Base-by-base conservation (phyloP, 331 rosid species). In the Spiraea crenata region DNA sequence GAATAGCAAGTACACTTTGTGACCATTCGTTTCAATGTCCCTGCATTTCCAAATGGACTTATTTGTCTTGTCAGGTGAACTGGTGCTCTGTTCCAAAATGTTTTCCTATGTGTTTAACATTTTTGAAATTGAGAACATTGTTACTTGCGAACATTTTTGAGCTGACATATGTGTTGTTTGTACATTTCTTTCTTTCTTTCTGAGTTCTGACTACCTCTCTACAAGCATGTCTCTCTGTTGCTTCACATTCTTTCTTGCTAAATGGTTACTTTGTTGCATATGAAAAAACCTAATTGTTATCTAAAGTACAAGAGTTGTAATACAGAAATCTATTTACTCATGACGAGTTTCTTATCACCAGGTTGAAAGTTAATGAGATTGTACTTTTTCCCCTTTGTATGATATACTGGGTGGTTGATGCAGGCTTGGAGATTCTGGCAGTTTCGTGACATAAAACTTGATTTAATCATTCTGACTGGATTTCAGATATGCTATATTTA, bases 21-120 rank as follows among this genome's bases (percentile, higher is more conserved):
- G 99, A 91, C 75, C 99, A 91, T 84, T 91, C 97, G 4, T 91
- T 95, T 79, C 91, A 85, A 50, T 95, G 99, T 48, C 92, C 90
- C 63, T 91, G 99, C 82, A 82, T 88, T 76, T 86, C 97, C 15
- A 95, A 91, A 70, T 91, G 99, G 99, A 87, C 92, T n/a, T 78
- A 90, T 63, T 78, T 95, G 63, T 89, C 99, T 63, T 95, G 99
- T 77, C 96, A 87, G 91, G 99, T 89, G 74, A 79, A 74, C 25
- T 48, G 62, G 69, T 81, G 67, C 81, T 72, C n/a, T 67, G 49
- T 76, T 78, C 67, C 71, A 41, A 56, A 39, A 39, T 5, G 35
- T 63, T 72, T 46, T n/a, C 65, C 16, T 56, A 7, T 5, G 34
- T 51, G 50, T 64, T 20, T 0, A 45, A 49, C 7, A 49, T 70